Base-by-base conservation (phyloP, 1,284 basidiomycete genomes). In the Heterobasidion parviporum region DNA sequence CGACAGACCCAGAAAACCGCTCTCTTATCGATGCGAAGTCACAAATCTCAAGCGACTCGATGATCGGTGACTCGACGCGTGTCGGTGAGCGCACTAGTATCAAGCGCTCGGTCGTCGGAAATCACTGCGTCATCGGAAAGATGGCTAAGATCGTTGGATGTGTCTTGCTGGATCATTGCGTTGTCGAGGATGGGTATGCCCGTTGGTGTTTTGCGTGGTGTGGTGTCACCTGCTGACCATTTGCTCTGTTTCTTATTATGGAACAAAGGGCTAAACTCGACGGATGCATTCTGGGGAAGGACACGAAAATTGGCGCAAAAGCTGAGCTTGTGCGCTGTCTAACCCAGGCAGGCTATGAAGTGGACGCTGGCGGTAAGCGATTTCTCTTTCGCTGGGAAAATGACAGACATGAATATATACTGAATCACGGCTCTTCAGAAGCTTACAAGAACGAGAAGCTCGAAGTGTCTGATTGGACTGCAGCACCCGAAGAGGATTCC, bases 121-220 rank as follows among this genome's bases (percentile, higher is more conserved):
- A 87, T 58, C 92, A 95, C 65, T 96, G 93, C 64, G 72, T 84
- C 20, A 91, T 98, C 58, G 94, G 94, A 10, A 92, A 86, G 67
- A 88, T 88, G 72, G 88, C 82, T 34, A 94, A 88, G 69, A 83
- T 98, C 55, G 80, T 79, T 1, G 89, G 91, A n/a, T 94, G 89
- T 63, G 82, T 98, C 10, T 69, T 99, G 33, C 81, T 97, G 68
- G 95, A 98, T 66, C 91, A 94, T 64, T 95, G 94, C 62, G 79
- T 88, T 3, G 76, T 99, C 32, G 91, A 81, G 33, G 92, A 96
- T 60, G 91, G 91, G 91, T 91, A 60, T 66, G 26, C 26, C 26
- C 26, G 26, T 26, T 26, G 26, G 26, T 26, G 6, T 26, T 26
- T 6, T 26, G 41, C 45, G 18, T 36, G 32, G 32, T 8, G 5